A percentile compares a stretch with the other conserved stretches of the same genome.
phyloP scores from a whole-genome alignment of 495 filamentous ascomycete species.

The Xylaria venustula region DNA sequence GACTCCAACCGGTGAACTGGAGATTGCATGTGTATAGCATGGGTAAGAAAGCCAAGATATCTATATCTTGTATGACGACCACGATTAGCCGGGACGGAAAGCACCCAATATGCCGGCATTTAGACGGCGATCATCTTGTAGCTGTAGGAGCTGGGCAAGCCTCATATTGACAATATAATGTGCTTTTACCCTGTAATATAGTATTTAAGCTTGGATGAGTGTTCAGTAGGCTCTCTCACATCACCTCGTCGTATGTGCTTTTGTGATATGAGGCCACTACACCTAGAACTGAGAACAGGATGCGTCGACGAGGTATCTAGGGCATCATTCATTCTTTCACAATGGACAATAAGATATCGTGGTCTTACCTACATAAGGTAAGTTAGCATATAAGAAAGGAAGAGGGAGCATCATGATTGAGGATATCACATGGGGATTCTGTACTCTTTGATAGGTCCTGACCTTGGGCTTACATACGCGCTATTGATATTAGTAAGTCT shows the following conservation, averaged over 20 bases:
- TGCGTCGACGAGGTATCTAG: neutral
- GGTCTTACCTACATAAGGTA: too few species aligned
- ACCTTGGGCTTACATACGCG: too few species aligned
- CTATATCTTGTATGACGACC: conserved; percentile 11
- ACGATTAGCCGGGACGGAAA: conserved; percentile 28
- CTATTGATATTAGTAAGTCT: too few species aligned
- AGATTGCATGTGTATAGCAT: conserved; percentile 17
- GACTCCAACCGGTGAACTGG: conserved; percentile 7
- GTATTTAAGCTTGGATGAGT: neutral
- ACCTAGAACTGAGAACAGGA: neutral
- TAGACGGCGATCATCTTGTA: conserved; percentile 10
- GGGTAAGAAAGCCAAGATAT: conserved; percentile 16
- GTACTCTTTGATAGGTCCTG: too few species aligned
- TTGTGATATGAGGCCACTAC: neutral
- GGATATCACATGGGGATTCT: too few species aligned
- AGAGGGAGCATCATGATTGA: too few species aligned
- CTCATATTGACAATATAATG: conserved; percentile 6
- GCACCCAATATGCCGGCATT: conserved; percentile 20
- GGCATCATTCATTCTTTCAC: too few species aligned
- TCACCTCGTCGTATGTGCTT: neutral
- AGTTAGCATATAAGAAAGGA: too few species aligned
- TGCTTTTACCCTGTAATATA: conserved; percentile 6
- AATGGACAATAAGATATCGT: too few species aligned
- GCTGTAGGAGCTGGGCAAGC: neutral
- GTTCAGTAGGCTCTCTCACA: neutral